These are phyloP conservation scores for Thielaviopsis ethacetica DNA, from an alignment of 2,329 filamentous ascomycete species.

Conservation along the genomic window DNA sequence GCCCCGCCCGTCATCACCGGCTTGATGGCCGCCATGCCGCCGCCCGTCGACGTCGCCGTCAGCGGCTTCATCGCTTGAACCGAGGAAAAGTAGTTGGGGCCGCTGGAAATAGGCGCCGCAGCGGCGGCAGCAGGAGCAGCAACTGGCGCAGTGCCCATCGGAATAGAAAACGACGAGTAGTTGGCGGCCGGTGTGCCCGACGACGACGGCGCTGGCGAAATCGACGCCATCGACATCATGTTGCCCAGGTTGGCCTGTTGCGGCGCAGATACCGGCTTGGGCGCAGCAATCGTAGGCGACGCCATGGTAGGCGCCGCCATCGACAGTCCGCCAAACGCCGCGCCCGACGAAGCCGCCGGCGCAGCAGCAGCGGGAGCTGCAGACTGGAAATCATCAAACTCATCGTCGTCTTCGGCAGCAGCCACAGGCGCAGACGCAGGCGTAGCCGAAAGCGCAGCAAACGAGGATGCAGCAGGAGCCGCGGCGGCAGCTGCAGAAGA, in stretches of 20 bases:
- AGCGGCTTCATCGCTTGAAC: slow-evolving; percentile 30
- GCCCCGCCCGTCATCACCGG: slow-evolving; percentile 26
- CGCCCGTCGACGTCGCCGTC: slow-evolving; percentile 20
- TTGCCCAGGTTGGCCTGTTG: slow-evolving; percentile 68
- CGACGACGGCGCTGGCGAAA: slow-evolving; percentile 53
- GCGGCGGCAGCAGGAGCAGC: slow-evolving; percentile 15
- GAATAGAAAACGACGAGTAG: slow-evolving; percentile 45
- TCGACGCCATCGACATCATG: slow-evolving; percentile 64
- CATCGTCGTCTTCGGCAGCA: slow-evolving; percentile 55
- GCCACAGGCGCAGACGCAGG: slow-evolving; percentile 3
- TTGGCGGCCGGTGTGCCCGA: slow-evolving; percentile 41
- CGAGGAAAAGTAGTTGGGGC: slow-evolving; percentile 92
- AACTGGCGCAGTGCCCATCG: slow-evolving; percentile 17
- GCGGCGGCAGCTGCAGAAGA: background rate
- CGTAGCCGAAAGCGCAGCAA: slow-evolving; percentile 20
- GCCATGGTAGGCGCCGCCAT: slow-evolving; percentile 33
- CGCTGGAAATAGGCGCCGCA: slow-evolving; percentile 48
- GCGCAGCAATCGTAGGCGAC: slow-evolving; percentile 41
- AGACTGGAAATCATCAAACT: slow-evolving; percentile 96
- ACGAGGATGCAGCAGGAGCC: slow-evolving; percentile 30
- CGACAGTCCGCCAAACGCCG: slow-evolving; percentile 22
- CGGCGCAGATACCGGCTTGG: slow-evolving; percentile 69
- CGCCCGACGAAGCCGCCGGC: slow-evolving; percentile 23
- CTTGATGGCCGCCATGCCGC: slow-evolving; percentile 30
- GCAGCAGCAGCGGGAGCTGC: slow-evolving; percentile 47